phyloP scores from a whole-genome alignment of 2,329 filamentous ascomycete species.

The Diplodia intermedia region DNA sequence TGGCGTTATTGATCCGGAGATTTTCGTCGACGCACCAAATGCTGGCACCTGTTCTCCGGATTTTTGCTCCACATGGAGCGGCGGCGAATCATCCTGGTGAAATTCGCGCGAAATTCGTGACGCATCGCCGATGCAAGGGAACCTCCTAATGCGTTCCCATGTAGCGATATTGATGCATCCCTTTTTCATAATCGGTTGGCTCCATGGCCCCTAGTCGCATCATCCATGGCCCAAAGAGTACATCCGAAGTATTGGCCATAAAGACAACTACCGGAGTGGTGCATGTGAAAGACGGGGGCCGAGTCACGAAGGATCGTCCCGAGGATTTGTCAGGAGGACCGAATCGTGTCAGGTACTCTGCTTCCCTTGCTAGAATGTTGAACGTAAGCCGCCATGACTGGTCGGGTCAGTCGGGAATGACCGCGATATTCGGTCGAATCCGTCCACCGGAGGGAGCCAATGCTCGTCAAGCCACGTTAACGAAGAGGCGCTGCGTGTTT shows the following conservation, averaged over 20 bases:
- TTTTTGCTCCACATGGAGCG: not conserved
- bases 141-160: not conserved
- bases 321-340: slow-evolving; percentile 1
- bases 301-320: not conserved
- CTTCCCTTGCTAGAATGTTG: not conserved
- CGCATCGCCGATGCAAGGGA: not conserved
- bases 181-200: not conserved
- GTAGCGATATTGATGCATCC: not conserved
- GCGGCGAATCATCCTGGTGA: not conserved
- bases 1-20: not conserved
- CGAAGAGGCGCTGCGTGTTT: not conserved
- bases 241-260: not conserved
- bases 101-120: not conserved
- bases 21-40: not conserved
- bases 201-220: not conserved
- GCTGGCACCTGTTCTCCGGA: not conserved
- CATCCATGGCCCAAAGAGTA: not conserved
- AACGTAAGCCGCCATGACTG: not conserved
- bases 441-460: not conserved
- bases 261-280: not conserved
- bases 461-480: slow-evolving; percentile 16
- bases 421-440: not conserved
- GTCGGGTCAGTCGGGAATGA: not conserved
- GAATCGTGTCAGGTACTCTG: not conserved
- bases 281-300: not conserved